Evolutionary conservation across 1,139 yeast species (phyloP).

Genomic region (Kurtzmaniella quercitrusa): DNA sequence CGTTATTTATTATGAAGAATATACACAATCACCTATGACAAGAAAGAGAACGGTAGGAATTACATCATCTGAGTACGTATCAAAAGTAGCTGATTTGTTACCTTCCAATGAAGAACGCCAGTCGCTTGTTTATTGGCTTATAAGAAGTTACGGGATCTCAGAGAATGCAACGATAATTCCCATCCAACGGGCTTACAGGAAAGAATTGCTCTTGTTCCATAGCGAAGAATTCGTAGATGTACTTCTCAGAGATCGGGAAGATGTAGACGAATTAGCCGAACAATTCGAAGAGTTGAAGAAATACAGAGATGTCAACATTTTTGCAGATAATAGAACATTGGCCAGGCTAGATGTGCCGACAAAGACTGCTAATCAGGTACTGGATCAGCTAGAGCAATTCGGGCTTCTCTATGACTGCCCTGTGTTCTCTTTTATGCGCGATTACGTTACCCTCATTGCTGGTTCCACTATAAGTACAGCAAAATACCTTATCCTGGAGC

Average conservation of each 20-base stretch:
- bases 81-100: constrained; percentile 35
- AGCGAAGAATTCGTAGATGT: constrained; percentile 30
- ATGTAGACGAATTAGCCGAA: constrained; percentile 7
- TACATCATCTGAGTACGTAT: constrained; percentile 15
- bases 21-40: too few species aligned
- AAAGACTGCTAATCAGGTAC: constrained; percentile 2
- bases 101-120: constrained; percentile 54
- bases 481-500: constrained; percentile 18
- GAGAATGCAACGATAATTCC: constrained; percentile 19
- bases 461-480: constrained; percentile 60
- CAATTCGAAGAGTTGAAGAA: constrained; percentile 4
- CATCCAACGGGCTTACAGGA: constrained; percentile 17
- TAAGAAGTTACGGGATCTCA: constrained; percentile 38
- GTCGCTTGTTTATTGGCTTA: constrained; percentile 38
- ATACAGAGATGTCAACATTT: constrained; percentile 3
- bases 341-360: not conserved
- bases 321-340: constrained; percentile 1
- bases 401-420: constrained; percentile 65
- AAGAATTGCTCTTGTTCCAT: constrained; percentile 36
- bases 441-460: constrained; percentile 47
- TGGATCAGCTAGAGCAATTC: constrained; percentile 13
- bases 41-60: constrained; percentile 18
- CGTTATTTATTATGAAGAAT: not conserved
- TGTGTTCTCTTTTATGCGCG: constrained; percentile 48
- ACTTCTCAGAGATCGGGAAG: constrained; percentile 21